Percentiles rank a stretch among this genome's conserved stretches.
phyloP scores from a whole-genome alignment of 306 rosid genomes.

The Rosa rugosa region DNA sequence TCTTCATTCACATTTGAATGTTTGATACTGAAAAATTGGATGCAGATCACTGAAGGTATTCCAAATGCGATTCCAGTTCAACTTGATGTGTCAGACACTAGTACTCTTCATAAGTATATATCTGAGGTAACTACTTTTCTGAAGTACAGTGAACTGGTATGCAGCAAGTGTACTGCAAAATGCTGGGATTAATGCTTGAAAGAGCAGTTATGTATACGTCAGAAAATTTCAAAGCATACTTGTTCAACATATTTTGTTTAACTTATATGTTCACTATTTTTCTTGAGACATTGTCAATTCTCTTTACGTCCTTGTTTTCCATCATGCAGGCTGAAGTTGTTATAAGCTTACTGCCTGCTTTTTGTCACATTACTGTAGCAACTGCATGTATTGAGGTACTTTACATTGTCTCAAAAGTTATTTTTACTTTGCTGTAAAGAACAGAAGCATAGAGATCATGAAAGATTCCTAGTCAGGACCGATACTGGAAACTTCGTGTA shows the following conservation, averaged over 20 bases:
- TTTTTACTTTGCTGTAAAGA: neutral
- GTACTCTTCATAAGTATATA: slow-evolving; percentile 46
- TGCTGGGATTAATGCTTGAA: neutral
- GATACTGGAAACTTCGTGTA: neutral
- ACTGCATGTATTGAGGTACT: slow-evolving; percentile 87
- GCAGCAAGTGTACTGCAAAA: neutral
- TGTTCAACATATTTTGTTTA: neutral
- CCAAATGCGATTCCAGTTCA: slow-evolving; percentile 73
- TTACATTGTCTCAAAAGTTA: slow-evolving; percentile 22
- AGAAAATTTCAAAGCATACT: neutral
- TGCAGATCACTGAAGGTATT: slow-evolving; percentile 77
- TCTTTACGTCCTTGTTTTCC: slow-evolving; percentile 17
- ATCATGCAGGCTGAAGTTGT: slow-evolving; percentile 80
- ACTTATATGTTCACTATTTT: neutral
- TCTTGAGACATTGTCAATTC: neutral
- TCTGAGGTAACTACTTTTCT: slow-evolving; percentile 61
- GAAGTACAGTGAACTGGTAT: slow-evolving; percentile 4
- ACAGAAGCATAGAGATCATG: neutral
- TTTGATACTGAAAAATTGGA: slow-evolving; percentile 31
- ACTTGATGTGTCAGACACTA: slow-evolving; percentile 71
- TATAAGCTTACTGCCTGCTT: slow-evolving; percentile 77
- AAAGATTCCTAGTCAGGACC: neutral
- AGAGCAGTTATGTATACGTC: neutral
- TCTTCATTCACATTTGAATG: slow-evolving; percentile 7
- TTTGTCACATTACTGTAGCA: slow-evolving; percentile 76